Evolutionary conservation across 495 filamentous ascomycete species (phyloP).

Genomic region (Xylaria castorea): DNA sequence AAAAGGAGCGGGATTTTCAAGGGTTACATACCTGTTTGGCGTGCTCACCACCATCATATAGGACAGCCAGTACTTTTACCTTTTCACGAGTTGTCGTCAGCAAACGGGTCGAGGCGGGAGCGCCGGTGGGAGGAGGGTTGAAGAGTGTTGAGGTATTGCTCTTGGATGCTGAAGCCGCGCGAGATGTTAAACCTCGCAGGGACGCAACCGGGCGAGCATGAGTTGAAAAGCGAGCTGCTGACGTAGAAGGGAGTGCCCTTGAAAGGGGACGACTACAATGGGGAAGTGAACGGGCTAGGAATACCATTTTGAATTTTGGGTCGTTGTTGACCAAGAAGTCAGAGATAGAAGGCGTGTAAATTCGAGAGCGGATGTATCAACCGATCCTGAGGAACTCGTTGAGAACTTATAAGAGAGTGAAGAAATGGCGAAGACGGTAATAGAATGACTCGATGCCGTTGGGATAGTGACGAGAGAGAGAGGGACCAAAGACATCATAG

Average conservation of each 20-base stretch:
- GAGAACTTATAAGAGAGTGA: background rate
- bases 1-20: background rate
- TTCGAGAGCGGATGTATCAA: constrained; percentile 1
- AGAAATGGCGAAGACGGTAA: background rate
- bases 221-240: constrained; percentile 41
- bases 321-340: constrained; percentile 27
- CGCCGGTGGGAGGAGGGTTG: constrained; percentile 23
- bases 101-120: constrained; percentile 43
- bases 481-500: constrained; percentile 20
- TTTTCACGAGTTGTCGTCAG: constrained; percentile 58
- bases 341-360: background rate
- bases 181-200: constrained; percentile 39
- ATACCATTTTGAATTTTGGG: constrained; percentile 59
- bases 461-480: constrained; percentile 32
- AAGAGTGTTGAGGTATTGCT: constrained; percentile 31
- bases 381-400: background rate
- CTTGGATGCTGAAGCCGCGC: constrained; percentile 34
- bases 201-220: constrained; percentile 38
- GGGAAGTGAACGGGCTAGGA: constrained; percentile 47
- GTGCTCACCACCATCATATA: constrained; percentile 63
- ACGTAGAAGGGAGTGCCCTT: constrained; percentile 33
- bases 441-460: background rate
- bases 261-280: constrained; percentile 41
- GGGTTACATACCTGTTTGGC: constrained; percentile 54
- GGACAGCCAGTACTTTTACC: constrained; percentile 63